Percentiles rank a stretch among this genome's conserved stretches.
Conservation (phyloP, 2,329 filamentous ascomycete genomes). For the Penicillium occitanis region DNA sequence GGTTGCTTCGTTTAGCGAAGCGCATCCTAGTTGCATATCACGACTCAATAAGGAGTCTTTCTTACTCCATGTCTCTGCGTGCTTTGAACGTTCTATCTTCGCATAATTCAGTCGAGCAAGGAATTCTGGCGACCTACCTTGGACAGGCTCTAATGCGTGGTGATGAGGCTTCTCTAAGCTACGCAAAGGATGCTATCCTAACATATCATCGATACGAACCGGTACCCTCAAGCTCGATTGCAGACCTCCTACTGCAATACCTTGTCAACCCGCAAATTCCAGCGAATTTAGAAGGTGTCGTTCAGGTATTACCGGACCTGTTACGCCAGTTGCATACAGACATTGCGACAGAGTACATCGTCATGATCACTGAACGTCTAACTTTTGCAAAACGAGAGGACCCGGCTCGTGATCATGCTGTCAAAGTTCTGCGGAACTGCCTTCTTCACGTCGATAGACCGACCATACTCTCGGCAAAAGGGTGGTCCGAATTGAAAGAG, state of each 20-base stretch:
- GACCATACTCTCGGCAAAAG: conserved; percentile 27
- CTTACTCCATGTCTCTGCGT: conserved; percentile 8
- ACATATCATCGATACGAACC: conserved; percentile 26
- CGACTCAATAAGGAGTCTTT: conserved; percentile 12
- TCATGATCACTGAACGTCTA: conserved; percentile 36
- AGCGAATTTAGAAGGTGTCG: neutral
- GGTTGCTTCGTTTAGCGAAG: conserved; percentile 12
- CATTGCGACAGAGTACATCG: conserved; percentile 30
- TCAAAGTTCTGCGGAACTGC: conserved; percentile 36
- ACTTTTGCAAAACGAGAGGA: conserved; percentile 26
- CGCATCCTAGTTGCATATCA: conserved; percentile 12
- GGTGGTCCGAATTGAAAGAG: conserved; percentile 29
- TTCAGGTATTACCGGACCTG: neutral
- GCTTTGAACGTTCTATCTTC: conserved; percentile 12
- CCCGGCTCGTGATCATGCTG: conserved; percentile 20
- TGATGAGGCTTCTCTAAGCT: conserved; percentile 24
- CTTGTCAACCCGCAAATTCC: neutral
- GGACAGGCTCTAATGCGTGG: conserved; percentile 25
- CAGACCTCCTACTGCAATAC: conserved; percentile 29
- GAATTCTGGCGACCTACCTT: conserved; percentile 34
- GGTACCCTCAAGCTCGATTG: conserved; percentile 25
- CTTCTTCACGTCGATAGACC: conserved; percentile 25
- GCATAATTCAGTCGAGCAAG: conserved; percentile 2
- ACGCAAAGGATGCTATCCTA: conserved; percentile 35
- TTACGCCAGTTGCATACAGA: conserved; percentile 30